Conservation (phyloP, 176 grass and related monocot genomes). For the Eleusine coracana region DNA sequence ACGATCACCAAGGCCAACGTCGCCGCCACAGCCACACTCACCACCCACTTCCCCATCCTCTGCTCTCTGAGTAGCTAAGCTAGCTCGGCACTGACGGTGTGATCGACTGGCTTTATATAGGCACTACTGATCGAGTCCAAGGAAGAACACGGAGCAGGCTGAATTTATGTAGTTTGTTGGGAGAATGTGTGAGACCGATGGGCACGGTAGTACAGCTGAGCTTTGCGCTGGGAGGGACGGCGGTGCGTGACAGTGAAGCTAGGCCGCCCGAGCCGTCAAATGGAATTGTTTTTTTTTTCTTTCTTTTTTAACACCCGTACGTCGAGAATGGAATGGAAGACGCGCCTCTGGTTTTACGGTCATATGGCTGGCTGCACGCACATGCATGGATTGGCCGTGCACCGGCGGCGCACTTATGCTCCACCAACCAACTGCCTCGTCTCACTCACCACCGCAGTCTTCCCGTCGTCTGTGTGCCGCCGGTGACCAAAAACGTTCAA, state of each 20-base stretch:
- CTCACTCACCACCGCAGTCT: no score
- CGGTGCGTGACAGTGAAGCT: no score
- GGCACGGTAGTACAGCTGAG: neutral
- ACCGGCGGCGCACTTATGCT: slow-evolving; percentile 26
- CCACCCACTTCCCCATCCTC: slow-evolving; percentile 12
- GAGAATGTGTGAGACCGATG: neutral
- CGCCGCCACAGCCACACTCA: slow-evolving; percentile 18
- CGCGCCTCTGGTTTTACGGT: no score
- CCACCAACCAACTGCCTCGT: neutral
- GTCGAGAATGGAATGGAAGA: no score
- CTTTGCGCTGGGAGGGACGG: no score
- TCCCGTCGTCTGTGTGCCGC: no score
- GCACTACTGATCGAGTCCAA: neutral
- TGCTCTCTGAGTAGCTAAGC: neutral
- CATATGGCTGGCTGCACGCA: no score
- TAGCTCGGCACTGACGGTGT: neutral
- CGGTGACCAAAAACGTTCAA: no score
- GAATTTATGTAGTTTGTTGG: slow-evolving; percentile 14
- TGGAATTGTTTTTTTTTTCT: no score
- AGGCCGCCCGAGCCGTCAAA: no score
- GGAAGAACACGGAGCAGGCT: neutral
- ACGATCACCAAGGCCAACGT: slow-evolving; percentile 31
- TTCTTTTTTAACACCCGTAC: no score
- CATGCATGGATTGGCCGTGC: no score
- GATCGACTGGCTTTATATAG: neutral